Percentiles rank a stretch among this genome's conserved stretches.
Conservation (phyloP, 345 rosid genomes). For the Trapa incisa region DNA sequence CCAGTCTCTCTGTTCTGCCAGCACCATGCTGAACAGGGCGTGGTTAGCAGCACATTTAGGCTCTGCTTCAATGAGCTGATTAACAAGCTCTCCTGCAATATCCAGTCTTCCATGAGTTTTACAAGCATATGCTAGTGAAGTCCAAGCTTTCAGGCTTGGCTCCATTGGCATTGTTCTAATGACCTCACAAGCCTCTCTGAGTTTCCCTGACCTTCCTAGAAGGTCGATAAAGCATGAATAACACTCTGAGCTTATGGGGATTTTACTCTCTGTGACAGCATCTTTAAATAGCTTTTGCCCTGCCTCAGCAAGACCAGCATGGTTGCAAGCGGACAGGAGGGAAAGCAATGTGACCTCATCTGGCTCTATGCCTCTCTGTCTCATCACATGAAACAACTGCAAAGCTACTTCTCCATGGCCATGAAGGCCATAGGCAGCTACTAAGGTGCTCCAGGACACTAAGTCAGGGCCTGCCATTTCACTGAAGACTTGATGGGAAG, state of each 20-base stretch:
- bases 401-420: slow-evolving; percentile 46
- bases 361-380: slow-evolving; percentile 15
- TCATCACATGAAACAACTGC: slow-evolving; percentile 31
- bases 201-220: slow-evolving; percentile 45
- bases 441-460: slow-evolving; percentile 45
- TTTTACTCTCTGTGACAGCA: slow-evolving; percentile 11
- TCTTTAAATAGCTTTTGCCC: slow-evolving; percentile 28
- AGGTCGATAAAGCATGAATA: slow-evolving; percentile 47
- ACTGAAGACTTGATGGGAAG: slow-evolving; percentile 25
- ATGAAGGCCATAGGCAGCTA: slow-evolving; percentile 40
- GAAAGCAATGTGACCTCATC: slow-evolving; percentile 39
- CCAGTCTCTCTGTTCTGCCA: slow-evolving; percentile 32
- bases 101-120: slow-evolving; percentile 33
- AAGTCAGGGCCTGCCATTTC: slow-evolving; percentile 32
- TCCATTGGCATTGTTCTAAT: slow-evolving; percentile 36
- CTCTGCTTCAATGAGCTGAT: slow-evolving; percentile 27
- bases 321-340: slow-evolving; percentile 44
- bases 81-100: slow-evolving; percentile 23
- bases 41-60: slow-evolving; percentile 41
- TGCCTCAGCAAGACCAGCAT: slow-evolving; percentile 36
- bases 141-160: slow-evolving; percentile 34
- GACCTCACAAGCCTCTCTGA: slow-evolving; percentile 28
- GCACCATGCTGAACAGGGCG: slow-evolving; percentile 31
- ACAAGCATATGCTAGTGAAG: slow-evolving; percentile 43
- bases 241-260: slow-evolving; percentile 26